phyloP scores from a whole-genome alignment of 768 basidiomycete genomes.

The Gautieria morchelliformis region DNA sequence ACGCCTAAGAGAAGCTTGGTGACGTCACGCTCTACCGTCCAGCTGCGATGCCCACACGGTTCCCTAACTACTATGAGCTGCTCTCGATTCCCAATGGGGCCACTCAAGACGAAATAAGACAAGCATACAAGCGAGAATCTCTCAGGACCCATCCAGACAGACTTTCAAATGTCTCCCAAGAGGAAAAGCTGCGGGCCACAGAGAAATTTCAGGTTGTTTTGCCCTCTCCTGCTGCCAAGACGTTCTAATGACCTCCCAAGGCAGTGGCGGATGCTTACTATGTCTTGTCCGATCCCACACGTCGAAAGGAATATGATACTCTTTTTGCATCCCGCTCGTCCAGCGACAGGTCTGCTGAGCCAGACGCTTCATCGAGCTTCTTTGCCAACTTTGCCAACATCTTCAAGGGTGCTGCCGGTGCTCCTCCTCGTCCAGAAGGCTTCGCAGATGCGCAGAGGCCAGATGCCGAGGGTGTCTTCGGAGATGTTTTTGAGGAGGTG shows the following conservation, averaged over 20 bases:
- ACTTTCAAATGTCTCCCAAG: conserved; percentile 54
- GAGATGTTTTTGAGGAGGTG: conserved; percentile 89
- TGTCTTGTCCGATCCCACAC: conserved; percentile 71
- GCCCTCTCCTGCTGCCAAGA: background rate
- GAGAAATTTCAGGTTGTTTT: conserved; percentile 69
- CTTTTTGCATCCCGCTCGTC: conserved; percentile 47
- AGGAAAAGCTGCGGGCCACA: conserved; percentile 67
- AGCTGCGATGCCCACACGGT: conserved; percentile 44
- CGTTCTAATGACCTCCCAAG: conserved; percentile 24
- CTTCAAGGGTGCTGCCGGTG: conserved; percentile 38
- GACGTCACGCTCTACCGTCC: background rate
- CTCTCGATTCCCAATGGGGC: conserved; percentile 46
- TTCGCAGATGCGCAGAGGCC: conserved; percentile 38
- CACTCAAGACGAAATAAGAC: conserved; percentile 59
- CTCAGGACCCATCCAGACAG: conserved; percentile 88
- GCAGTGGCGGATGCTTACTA: conserved; percentile 92
- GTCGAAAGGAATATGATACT: conserved; percentile 63
- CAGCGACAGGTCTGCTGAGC: conserved; percentile 47
- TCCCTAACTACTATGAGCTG: conserved; percentile 74
- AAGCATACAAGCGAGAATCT: conserved; percentile 75
- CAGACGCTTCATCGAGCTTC: conserved; percentile 61
- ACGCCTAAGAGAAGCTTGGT: background rate
- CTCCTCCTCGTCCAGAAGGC: conserved; percentile 17
- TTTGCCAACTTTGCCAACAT: conserved; percentile 67
- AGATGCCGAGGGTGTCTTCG: conserved; percentile 73